A percentile compares a stretch with the other conserved stretches of the same genome.
phyloP scores from a whole-genome alignment of 176 grass and related monocot species.

The barley (Hordeum vulgare) region MorexV3_pseudomolecules_assembly NC_058522.1:529688441-529688940 shows the following conservation, averaged over 20 bases:
- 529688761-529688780: not conserved
- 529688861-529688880: not conserved
- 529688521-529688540: not conserved
- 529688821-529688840: not conserved
- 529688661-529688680: not conserved
- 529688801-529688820: not conserved
- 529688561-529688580: not conserved
- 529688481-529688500: not conserved
- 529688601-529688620: not conserved
- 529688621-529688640: not conserved
- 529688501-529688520: not conserved
- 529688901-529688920: not conserved
- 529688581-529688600: not conserved
- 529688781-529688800: not conserved
- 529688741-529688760: not conserved
- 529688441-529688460: not conserved
- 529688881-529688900: not conserved
- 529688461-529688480: not conserved
- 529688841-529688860: not conserved
- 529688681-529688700: constrained; percentile 16
- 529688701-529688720: not conserved
- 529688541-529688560: not conserved
- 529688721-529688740: not conserved
- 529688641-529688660: not conserved
- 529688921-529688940: not conserved